These are phyloP conservation scores for Populus euphratica DNA, from an alignment of 345 rosid species.

Conservation along the genomic window DNA sequence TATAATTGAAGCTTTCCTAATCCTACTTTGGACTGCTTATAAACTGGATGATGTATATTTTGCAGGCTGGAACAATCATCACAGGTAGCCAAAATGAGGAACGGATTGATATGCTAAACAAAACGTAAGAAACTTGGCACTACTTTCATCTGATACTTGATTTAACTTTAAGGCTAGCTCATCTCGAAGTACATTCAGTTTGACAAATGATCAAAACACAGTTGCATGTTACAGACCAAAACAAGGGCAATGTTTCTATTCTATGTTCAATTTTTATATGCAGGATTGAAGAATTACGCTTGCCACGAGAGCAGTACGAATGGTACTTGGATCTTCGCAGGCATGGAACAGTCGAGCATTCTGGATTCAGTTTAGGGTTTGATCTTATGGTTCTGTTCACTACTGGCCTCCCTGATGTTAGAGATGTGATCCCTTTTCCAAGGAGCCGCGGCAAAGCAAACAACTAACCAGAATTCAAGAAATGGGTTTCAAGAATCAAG, in stretches of 20 bases:
- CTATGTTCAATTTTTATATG: background rate
- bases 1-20: background rate
- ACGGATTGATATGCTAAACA: conserved; percentile 42
- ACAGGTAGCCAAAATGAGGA: conserved; percentile 85
- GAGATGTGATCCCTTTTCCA: conserved; percentile 82
- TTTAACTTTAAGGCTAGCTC: no score
- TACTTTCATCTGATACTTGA: no score
- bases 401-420: conserved; percentile 70
- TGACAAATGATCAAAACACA: no score
- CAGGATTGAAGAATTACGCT: conserved; percentile 58
- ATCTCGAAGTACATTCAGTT: no score
- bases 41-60: conserved; percentile 8
- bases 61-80: conserved; percentile 67
- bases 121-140: conserved; percentile 37
- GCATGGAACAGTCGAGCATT: conserved; percentile 72
- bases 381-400: conserved; percentile 69
- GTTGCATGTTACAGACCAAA: background rate
- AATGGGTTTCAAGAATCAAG: background rate
- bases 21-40: background rate
- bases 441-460: conserved; percentile 50
- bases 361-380: conserved; percentile 67
- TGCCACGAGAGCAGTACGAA: conserved; percentile 55
- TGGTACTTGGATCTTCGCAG: conserved; percentile 79
- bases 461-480: conserved; percentile 23
- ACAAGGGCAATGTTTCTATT: background rate